Base-by-base conservation (phyloP, 2,329 filamentous ascomycete species). In the Corinectria fuckeliana region DNA sequence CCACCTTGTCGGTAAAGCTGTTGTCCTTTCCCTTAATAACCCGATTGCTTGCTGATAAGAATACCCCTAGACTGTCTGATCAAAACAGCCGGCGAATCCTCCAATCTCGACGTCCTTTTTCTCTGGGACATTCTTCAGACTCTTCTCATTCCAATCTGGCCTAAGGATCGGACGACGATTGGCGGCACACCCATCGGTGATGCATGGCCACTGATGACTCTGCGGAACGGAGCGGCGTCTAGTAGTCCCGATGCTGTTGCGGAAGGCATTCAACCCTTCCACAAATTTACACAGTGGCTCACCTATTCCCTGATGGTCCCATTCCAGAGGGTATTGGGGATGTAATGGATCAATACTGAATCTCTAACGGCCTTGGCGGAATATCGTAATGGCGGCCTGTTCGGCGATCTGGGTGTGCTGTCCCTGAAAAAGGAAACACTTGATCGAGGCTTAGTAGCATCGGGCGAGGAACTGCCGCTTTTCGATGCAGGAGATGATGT, bases 301-400 rank as follows among this genome's bases (percentile, higher is more conserved):
- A 85, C 84, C 1, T 92, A 92, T 73, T 91, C 88, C 0, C 78
- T 92, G 7, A 91, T 89, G 77, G 88, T 91, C 4, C 84, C 85
- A 0, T 86, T 88, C 66, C 78, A 81, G 47, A 78, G 80, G 2
- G 72, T 87, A 1, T 88, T 9, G 78, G 78, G 1, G 77, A 82
- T 13, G 75, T 80, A n/a, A 11, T 86, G 85, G 74, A 77, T 74
- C 8, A 85, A 85, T 34, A 74, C 78, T 2, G 77, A 84, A 18
- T 80, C 88, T 0, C 80, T 89, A 8, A 92, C 89, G 0, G 89
- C 87, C 0, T 77, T 92, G 3, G 87, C 89, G 0, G 89, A 91
- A 70, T 91, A 91, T 65, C 83, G 89, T 51, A 91, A 91, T 58
- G 89, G 89, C 2, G 89, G 89, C 0, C 74, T 91, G 0, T 88